Conservation (phyloP, 352 stramenopile genomes). For the Thraustotheca clavata region DNA sequence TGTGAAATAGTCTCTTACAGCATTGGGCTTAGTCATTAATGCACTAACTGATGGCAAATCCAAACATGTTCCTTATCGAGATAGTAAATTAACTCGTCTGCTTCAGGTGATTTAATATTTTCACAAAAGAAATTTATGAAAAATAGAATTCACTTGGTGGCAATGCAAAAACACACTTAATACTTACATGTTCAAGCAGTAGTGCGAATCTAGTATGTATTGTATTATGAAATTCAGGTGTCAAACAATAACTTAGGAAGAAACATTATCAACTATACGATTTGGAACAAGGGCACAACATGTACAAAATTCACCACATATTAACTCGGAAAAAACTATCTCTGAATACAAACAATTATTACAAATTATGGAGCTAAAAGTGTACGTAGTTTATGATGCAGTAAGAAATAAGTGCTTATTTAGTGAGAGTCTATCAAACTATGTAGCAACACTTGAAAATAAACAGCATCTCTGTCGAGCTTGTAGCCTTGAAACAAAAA, state of each 20-base stretch:
- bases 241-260: constrained; percentile 1
- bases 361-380: constrained; percentile 40
- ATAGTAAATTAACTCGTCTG: constrained; percentile 20
- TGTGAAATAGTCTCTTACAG: constrained; percentile 48
- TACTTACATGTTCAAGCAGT: constrained; percentile 20
- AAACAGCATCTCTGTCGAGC: not conserved
- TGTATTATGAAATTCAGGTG: not conserved
- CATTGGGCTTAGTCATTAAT: constrained; percentile 63
- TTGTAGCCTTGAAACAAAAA: constrained; percentile 1
- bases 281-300: constrained; percentile 19
- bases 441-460: constrained; percentile 44
- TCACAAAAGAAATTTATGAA: not conserved
- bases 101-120: not conserved
- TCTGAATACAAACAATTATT: constrained; percentile 29
- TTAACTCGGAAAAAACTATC: constrained; percentile 20
- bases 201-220: constrained; percentile 1
- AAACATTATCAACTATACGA: constrained; percentile 21
- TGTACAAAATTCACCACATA: constrained; percentile 15
- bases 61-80: constrained; percentile 28
- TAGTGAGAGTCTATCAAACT: constrained; percentile 35
- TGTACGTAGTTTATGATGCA: constrained; percentile 25
- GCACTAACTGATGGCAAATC: constrained; percentile 36
- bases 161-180: constrained; percentile 22
- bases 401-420: not conserved
- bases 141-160: constrained; percentile 20